phyloP scores from a whole-genome alignment of 495 filamentous ascomycete genomes.

The Arthonia radiata region DNA sequence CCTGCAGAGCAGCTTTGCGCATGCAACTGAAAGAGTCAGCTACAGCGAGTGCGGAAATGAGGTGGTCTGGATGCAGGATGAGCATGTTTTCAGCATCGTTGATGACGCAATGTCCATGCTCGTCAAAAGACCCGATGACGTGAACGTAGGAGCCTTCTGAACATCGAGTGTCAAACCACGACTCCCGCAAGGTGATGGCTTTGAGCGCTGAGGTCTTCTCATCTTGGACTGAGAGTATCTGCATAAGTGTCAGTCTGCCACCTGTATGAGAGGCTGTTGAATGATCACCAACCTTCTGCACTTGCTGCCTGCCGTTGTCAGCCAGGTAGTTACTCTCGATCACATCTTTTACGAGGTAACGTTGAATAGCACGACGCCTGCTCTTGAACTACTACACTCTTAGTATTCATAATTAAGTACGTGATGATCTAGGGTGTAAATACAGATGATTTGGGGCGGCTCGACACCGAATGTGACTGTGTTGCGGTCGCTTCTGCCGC shows the following conservation, averaged over 20 bases:
- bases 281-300: slow-evolving; percentile 39
- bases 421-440: slow-evolving; percentile 14
- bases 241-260: neutral
- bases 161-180: slow-evolving; percentile 62
- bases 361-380: slow-evolving; percentile 47
- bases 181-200: slow-evolving; percentile 53
- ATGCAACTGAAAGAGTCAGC: slow-evolving; percentile 80
- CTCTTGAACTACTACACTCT: slow-evolving; percentile 17
- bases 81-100: slow-evolving; percentile 63
- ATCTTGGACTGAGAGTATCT: slow-evolving; percentile 55
- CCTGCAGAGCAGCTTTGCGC: slow-evolving; percentile 74
- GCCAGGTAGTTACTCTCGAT: slow-evolving; percentile 38
- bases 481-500: slow-evolving; percentile 27
- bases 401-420: slow-evolving; percentile 15
- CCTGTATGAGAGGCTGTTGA: slow-evolving; percentile 1
- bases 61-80: slow-evolving; percentile 84
- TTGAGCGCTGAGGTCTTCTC: slow-evolving; percentile 39
- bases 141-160: slow-evolving; percentile 53
- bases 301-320: slow-evolving; percentile 28
- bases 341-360: slow-evolving; percentile 53
- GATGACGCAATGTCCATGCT: slow-evolving; percentile 38
- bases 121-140: slow-evolving; percentile 55
- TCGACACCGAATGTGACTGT: slow-evolving; percentile 14
- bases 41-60: slow-evolving; percentile 80
- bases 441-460: slow-evolving; percentile 18